Conservation (phyloP, 768 basidiomycete genomes). For the Lentinus tigrinus region DNA sequence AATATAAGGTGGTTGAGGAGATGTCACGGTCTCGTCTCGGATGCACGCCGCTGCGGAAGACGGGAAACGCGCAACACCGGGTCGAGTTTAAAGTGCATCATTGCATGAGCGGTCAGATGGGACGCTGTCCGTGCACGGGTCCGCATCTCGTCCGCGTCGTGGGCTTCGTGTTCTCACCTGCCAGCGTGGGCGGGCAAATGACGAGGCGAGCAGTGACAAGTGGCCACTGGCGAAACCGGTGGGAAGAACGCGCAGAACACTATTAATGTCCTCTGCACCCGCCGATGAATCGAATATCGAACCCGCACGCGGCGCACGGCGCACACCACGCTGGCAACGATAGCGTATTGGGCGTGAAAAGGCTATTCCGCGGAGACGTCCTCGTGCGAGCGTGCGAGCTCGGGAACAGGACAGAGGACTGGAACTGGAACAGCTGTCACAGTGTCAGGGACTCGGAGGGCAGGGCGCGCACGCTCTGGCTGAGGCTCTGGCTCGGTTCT, state of each 20-base stretch:
- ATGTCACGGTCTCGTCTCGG: neutral
- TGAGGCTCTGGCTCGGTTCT: too few species aligned
- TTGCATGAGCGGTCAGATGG: conserved; percentile 9
- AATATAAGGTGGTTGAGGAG: conserved; percentile 13
- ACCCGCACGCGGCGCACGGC: neutral
- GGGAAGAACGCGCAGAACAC: too few species aligned
- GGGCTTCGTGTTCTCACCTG: conserved; percentile 3
- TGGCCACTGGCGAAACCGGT: too few species aligned
- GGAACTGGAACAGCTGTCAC: neutral
- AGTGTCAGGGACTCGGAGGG: too few species aligned
- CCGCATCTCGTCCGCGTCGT: neutral
- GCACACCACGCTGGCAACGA: neutral
- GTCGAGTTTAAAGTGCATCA: neutral
- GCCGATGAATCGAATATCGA: neutral
- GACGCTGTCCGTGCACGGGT: neutral
- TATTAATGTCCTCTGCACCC: neutral
- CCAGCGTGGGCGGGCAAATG: too few species aligned
- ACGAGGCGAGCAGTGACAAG: neutral
- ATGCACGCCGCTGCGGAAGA: neutral
- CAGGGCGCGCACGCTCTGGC: too few species aligned
- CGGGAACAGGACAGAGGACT: neutral
- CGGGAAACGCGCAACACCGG: neutral
- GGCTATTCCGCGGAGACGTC: conserved; percentile 13
- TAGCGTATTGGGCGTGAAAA: conserved; percentile 8
- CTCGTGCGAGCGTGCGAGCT: neutral